A percentile compares a stretch with the other conserved stretches of the same genome.
Evolutionary conservation across 306 rosid species (phyloP).

Genomic region (Myrica gale): DNA sequence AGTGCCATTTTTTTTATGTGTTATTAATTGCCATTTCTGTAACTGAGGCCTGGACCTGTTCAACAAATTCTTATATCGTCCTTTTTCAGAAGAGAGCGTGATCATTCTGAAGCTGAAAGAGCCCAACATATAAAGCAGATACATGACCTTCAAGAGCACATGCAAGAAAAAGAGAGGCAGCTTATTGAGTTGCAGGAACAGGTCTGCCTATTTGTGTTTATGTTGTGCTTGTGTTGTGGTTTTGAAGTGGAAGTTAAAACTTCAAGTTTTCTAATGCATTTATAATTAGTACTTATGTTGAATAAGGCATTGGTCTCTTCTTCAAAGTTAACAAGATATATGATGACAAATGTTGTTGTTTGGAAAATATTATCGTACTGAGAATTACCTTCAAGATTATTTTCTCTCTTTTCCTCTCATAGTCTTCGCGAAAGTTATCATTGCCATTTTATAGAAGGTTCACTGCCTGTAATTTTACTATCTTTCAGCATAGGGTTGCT

Average conservation of each 20-base stretch:
- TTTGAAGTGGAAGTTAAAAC: slow-evolving; percentile 1
- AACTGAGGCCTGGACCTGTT: slow-evolving; percentile 19
- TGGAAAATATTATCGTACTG: background rate
- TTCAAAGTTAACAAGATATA: background rate
- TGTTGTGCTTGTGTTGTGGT: slow-evolving; percentile 9
- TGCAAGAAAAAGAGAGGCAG: slow-evolving; percentile 94
- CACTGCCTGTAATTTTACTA: slow-evolving; percentile 28
- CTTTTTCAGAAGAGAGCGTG: slow-evolving; percentile 85
- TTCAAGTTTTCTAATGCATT: background rate
- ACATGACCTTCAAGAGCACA: slow-evolving; percentile 85
- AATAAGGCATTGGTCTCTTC: background rate
- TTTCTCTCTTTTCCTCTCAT: background rate
- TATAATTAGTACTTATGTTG: background rate
- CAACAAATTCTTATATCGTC: slow-evolving; percentile 11
- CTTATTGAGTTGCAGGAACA: slow-evolving; percentile 91
- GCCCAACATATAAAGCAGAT: slow-evolving; percentile 84
- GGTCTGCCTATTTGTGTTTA: slow-evolving; percentile 37
- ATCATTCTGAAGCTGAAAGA: slow-evolving; percentile 95
- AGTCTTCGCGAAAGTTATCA: slow-evolving; percentile 3
- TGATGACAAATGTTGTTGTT: background rate
- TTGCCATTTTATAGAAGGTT: background rate
- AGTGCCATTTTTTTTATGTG: too few species aligned
- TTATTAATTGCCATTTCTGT: background rate
- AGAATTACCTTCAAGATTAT: too few species aligned
- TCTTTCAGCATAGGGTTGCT: slow-evolving; percentile 85